Evolutionary conservation across 1,284 basidiomycete genomes (phyloP).

Genomic region (Malassezia japonica): DNA sequence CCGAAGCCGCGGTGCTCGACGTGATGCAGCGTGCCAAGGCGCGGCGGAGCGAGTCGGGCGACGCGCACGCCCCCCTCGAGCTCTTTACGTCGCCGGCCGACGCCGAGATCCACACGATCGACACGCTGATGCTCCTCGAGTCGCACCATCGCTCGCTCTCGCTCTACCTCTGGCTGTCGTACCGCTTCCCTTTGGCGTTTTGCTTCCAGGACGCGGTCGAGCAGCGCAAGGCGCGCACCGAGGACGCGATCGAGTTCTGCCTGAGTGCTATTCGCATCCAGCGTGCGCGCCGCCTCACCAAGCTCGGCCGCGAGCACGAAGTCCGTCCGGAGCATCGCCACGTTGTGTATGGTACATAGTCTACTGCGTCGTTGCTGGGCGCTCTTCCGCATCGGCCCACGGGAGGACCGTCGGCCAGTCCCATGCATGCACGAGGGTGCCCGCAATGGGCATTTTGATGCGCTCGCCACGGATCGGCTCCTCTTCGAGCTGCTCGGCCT

Average conservation of each 20-base stretch:
- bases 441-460: conserved; percentile 12
- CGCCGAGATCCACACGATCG: conserved; percentile 25
- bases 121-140: conserved; percentile 58
- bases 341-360: neutral
- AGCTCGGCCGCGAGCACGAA: conserved; percentile 18
- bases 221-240: conserved; percentile 59
- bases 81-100: conserved; percentile 13
- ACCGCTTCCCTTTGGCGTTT: conserved; percentile 68
- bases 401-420: conserved; percentile 14
- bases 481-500: conserved; percentile 10
- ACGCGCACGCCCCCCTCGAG: conserved; percentile 13
- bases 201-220: conserved; percentile 55
- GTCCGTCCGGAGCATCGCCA: conserved; percentile 1
- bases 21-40: neutral
- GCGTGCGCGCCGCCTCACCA: conserved; percentile 25
- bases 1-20: conserved; percentile 16
- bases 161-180: conserved; percentile 76
- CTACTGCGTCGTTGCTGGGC: neutral
- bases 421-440: conserved; percentile 17
- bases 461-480: conserved; percentile 19
- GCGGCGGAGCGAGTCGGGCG: conserved; percentile 1
- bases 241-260: conserved; percentile 58
- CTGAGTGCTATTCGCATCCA: conserved; percentile 45
- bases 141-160: conserved; percentile 70
- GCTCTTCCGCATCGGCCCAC: neutral